Base-by-base conservation (phyloP, 2,329 filamentous ascomycete genomes). In the Knufia fluminis region DNA sequence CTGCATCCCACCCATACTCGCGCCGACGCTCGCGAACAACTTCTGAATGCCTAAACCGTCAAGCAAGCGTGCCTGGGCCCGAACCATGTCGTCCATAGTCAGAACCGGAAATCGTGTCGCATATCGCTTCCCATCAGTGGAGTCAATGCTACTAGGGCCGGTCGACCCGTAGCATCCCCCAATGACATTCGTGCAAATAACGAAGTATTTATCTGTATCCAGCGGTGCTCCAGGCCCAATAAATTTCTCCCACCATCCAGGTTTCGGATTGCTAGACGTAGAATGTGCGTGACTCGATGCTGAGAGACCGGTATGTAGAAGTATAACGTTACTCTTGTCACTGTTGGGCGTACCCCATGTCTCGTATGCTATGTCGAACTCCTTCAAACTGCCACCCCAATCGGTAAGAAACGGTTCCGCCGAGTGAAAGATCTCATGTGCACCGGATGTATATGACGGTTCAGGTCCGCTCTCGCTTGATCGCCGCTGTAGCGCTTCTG, bases 241-340 rank as follows among this genome's bases (percentile, higher is more conserved):
- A 65, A 98, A 98, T 66, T 85, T 91, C 69, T 98, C 92, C 92
- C 92, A 98, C 92, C 92, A 98, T 2, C 92, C 92, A 0, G 89
- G 85, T 65, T 90, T 85, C 0, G 86, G 78, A 65, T 98, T 98
- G 8, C 75, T 72, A 46, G 79, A 75, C n/a, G 91, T 97, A 51
- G 89, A 96, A 63, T 90, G 90, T 1, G 92, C 92, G 69, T 98
- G 92, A 50, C 90, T 97, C 4, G 90, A 96, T n/a, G 92, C 92
- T 0, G 90, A 96, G 3, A 98, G 76, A 7, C 92, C 92, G 0
- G 92, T 98, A 65, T 97, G 89, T 1, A 98, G 71, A 7, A 98
- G 76, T 54, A 98, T 92, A 3, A 83, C 89, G 66, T 98, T 98
- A 63, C 80, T 87, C 66, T 78, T 85, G 67, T 89, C 82, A 16